Base-by-base conservation (phyloP, 2,329 filamentous ascomycete genomes). In the Claviceps citrina region DNA sequence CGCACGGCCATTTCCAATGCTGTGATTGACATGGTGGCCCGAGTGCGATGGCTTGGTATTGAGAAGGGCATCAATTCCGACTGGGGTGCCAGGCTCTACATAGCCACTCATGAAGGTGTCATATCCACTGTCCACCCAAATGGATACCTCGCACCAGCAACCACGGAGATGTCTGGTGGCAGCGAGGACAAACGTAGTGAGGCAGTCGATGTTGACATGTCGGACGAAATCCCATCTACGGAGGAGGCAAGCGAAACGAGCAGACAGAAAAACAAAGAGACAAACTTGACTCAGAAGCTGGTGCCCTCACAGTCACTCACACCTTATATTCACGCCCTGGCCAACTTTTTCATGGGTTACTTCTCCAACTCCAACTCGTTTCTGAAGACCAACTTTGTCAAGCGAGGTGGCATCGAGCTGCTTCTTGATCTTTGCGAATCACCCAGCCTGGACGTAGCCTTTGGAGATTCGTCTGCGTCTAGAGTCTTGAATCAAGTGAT, bases 1-100 rank as follows among this genome's bases (percentile, higher is more conserved):
- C 84, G 87, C 48, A 71, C 73, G 8, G 72, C 79, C 3, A 91
- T 98, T 43, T 76, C 89, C 46, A 80, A 82, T 46, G 81, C 84
- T n/a, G 77, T 94, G 13, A 72, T 93, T 43, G 78, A 86, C 46
- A 93, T 96, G 84, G 76, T 94, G 44, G 79, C 79, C 26, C 76
- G 85, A 39, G 81, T 98, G 27, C 75, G 78, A 31, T 70, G 81
- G 47, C 64, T 95, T 19, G 85, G 81, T 47, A 73, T 75, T 38
- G 67, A 70, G 31, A 82, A 84, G 54, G 79, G 84, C 3, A 71
- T 70, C 51, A 68, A 72, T 31, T 67, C 74, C 39, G 79, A 79
- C 22, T 78, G 82, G 63, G 91, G 91, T 37, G 76, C 82, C 0
- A 93, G 87, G 52, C 67, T 98, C 15, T 78, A 82, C 65, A 65